Evolutionary conservation across 2,329 filamentous ascomycete species (phyloP).

Genomic region (Penicillium sp.): DNA sequence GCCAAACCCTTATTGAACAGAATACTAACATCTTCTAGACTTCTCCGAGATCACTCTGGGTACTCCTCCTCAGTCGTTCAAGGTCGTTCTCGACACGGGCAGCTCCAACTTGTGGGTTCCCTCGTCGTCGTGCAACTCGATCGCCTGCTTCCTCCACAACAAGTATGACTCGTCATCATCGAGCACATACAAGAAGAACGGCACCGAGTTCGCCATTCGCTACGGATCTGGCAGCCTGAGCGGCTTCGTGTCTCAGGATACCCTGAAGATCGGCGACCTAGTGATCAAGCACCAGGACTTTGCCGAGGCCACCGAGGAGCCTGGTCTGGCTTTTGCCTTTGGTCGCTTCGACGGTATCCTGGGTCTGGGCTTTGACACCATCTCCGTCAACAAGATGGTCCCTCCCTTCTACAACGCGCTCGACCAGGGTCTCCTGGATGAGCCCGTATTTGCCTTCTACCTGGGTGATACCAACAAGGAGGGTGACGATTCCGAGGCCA

Average conservation of each 20-base stretch:
- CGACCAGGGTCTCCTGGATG: conserved; percentile 83
- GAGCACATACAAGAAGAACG: conserved; percentile 91
- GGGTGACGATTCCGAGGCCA: conserved; percentile 77
- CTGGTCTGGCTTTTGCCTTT: conserved; percentile 95
- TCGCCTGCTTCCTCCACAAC: conserved; percentile 95
- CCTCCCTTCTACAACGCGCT: conserved; percentile 98
- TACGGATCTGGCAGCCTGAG: conserved; percentile 95
- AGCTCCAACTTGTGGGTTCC: conserved; percentile 99
- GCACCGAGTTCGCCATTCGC: conserved; percentile 84
- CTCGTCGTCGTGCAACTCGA: conserved; percentile 84
- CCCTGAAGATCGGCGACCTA: conserved; percentile 83
- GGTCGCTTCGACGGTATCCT: conserved; percentile 97
- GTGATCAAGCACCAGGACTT: conserved; percentile 89
- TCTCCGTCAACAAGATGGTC: conserved; percentile 93
- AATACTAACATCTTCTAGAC: conserved; percentile 57
- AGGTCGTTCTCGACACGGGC: conserved; percentile 97
- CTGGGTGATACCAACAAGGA: conserved; percentile 73
- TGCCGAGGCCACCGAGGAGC: conserved; percentile 93
- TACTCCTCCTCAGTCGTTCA: conserved; percentile 90
- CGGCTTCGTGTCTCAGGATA: conserved; percentile 91
- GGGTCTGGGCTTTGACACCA: conserved; percentile 90
- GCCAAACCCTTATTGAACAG: neutral
- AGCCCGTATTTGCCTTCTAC: conserved; percentile 96
- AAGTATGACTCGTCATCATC: conserved; percentile 94
- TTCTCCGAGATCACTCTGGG: conserved; percentile 96